phyloP scores from a whole-genome alignment of 2,329 filamentous ascomycete genomes.

The Botrytis squamosa region DNA sequence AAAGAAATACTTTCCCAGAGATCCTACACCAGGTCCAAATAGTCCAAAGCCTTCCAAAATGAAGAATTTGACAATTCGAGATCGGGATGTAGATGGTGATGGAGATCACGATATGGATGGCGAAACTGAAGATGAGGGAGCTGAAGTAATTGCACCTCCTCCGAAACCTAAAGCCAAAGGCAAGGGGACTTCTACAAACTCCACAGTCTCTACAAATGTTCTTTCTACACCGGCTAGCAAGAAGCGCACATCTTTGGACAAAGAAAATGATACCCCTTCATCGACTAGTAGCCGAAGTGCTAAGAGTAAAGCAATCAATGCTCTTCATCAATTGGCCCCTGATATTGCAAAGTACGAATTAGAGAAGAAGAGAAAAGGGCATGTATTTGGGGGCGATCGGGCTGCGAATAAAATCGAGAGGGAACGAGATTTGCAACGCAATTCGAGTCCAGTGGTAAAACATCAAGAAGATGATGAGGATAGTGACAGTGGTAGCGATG shows the following conservation, averaged over 20 bases:
- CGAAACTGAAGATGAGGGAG: constrained; percentile 16
- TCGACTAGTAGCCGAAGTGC: constrained; percentile 79
- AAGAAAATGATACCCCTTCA: constrained; percentile 82
- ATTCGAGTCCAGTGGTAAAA: constrained; percentile 41
- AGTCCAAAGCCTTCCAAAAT: constrained; percentile 49
- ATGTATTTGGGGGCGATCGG: constrained; percentile 61
- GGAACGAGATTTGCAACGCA: constrained; percentile 40
- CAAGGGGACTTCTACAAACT: constrained; percentile 15
- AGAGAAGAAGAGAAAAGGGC: constrained; percentile 74
- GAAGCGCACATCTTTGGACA: constrained; percentile 54
- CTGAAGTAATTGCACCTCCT: constrained; percentile 30
- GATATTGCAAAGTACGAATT: constrained; percentile 92
- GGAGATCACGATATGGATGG: constrained; percentile 36
- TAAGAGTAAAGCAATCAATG: constrained; percentile 78
- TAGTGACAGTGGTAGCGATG: constrained; percentile 43
- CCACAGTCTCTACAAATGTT: constrained; percentile 11
- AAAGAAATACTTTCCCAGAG: constrained; percentile 60
- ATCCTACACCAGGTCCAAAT: constrained; percentile 44
- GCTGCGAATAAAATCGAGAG: constrained; percentile 59
- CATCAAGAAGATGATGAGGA: constrained; percentile 44
- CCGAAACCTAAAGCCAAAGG: constrained; percentile 21
- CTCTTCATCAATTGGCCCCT: constrained; percentile 71
- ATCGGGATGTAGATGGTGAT: constrained; percentile 42
- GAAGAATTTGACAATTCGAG: constrained; percentile 42
- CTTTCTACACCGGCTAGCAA: constrained; percentile 53